phyloP scores from a whole-genome alignment of 2,329 filamentous ascomycete genomes.

The Fusarium equiseti region DNA sequence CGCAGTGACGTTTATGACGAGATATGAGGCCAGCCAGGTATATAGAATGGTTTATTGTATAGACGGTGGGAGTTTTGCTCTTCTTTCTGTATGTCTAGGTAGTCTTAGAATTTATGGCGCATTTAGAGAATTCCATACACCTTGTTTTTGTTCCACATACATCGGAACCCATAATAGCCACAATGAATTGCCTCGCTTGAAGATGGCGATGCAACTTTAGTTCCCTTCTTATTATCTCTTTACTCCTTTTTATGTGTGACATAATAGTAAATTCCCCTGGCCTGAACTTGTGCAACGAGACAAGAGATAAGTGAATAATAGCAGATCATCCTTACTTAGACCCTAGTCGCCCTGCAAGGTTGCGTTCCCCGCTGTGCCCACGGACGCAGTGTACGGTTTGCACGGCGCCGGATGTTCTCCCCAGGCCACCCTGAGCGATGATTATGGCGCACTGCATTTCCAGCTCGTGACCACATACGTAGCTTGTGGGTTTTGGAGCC shows the following conservation, averaged over 20 bases:
- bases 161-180: conserved; percentile 8
- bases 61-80: conserved; percentile 34
- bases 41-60: conserved; percentile 33
- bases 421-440: conserved; percentile 22
- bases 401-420: conserved; percentile 23
- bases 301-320: conserved; percentile 21
- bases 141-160: conserved; percentile 18
- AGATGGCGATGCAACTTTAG: conserved; percentile 1
- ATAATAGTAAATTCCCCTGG: not conserved
- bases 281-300: conserved; percentile 20
- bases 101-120: conserved; percentile 9
- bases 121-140: conserved; percentile 20
- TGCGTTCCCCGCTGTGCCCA: conserved; percentile 22
- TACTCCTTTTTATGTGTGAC: conserved; percentile 20
- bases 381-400: conserved; percentile 4
- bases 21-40: conserved; percentile 32
- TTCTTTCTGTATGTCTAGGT: conserved; percentile 1
- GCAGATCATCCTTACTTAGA: conserved; percentile 3
- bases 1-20: conserved; percentile 39
- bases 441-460: conserved; percentile 23
- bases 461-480: conserved; percentile 36
- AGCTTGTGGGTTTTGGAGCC: conserved; percentile 9
- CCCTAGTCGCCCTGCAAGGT: conserved; percentile 6
- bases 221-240: conserved; percentile 17
- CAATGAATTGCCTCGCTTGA: not conserved